Evolutionary conservation across 345 rosid genomes (phyloP), one percentile per base, ranked within the genome.

Genomic region (Dipteronia dyeriana): DNA sequence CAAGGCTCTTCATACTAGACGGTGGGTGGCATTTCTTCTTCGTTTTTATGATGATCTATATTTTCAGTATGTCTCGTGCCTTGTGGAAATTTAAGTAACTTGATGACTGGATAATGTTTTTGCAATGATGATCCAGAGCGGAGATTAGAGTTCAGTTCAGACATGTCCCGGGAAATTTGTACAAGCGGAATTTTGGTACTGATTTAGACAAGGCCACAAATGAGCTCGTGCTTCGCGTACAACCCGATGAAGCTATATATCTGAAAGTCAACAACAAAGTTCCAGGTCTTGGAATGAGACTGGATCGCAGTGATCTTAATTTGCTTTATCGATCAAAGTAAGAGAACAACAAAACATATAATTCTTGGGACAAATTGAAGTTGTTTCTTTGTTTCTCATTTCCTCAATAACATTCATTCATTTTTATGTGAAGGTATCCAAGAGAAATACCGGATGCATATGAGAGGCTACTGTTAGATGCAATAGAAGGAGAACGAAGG

Each of bases 191-290:
- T 67, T 88, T 95, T 23, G 94, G 90, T 3, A 90, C 92, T 73
- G 91, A 90, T 82, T 76, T 93, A 51, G 94, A 91, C 74, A 88
- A 90, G 85, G 95, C 93, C 3, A 90, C 97, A 57, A 91, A 91
- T 76, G 98, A 91, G 86, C 95, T 93, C 66, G 98, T 93, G 73
- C 90, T 94, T 25, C 90, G 92, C 19, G 97, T 95, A 73, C 98
- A 93, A 81, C 98, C 98, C 68, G 97, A 93, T 82, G 98, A 95
- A 86, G 97, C 97, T 68, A 92, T 95, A 79, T 95, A 95, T 87
- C 82, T 95, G 66, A 95, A 88, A 91, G 91, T 95, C 82, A 95
- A 95, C 86, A 95, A 95, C 87, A 95, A 95, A 84, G 93, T 93
- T 74, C 98, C 98, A 19, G 98, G 98, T 75, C 91, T 92, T 62